Percentiles rank a stretch among this genome's conserved stretches.
Conservation (phyloP, 805 yeast species). For the Candida sonorensis region DNA sequence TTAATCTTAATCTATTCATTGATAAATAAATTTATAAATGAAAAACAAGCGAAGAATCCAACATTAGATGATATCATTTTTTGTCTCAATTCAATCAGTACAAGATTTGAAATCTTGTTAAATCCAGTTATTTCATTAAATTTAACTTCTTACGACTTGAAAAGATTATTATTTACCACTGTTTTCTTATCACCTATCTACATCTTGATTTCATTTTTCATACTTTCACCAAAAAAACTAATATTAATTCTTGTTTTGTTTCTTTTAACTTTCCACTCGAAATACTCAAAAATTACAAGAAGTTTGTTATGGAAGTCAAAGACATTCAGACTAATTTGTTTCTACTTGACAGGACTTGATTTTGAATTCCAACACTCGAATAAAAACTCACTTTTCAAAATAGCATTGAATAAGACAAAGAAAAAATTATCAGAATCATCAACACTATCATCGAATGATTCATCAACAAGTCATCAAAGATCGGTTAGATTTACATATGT, state of each 20-base stretch:
- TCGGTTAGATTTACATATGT: constrained; percentile 86
- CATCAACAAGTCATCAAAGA: no score
- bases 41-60: constrained; percentile 58
- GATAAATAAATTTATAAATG: constrained; percentile 48
- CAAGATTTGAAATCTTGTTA: constrained; percentile 69
- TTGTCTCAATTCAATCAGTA: constrained; percentile 64
- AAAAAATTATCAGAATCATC: constrained; percentile 23
- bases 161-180: constrained; percentile 75
- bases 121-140: constrained; percentile 72
- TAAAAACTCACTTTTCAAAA: constrained; percentile 38
- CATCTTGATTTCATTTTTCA: constrained; percentile 56
- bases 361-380: constrained; percentile 34
- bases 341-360: constrained; percentile 84
- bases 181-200: constrained; percentile 82
- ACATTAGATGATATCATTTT: constrained; percentile 83
- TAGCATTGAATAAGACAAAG: constrained; percentile 49
- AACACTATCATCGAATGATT: no score
- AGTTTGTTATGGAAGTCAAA: constrained; percentile 80
- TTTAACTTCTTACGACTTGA: constrained; percentile 72
- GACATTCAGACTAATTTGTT: constrained; percentile 60
- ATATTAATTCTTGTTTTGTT: constrained; percentile 53
- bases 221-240: constrained; percentile 65
- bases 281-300: constrained; percentile 78
- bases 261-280: constrained; percentile 76
- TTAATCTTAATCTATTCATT: constrained; percentile 53